These are phyloP conservation scores for Penicillium sp. DNA, from an alignment of 2,329 filamentous ascomycete species.

Conservation along the genomic window DNA sequence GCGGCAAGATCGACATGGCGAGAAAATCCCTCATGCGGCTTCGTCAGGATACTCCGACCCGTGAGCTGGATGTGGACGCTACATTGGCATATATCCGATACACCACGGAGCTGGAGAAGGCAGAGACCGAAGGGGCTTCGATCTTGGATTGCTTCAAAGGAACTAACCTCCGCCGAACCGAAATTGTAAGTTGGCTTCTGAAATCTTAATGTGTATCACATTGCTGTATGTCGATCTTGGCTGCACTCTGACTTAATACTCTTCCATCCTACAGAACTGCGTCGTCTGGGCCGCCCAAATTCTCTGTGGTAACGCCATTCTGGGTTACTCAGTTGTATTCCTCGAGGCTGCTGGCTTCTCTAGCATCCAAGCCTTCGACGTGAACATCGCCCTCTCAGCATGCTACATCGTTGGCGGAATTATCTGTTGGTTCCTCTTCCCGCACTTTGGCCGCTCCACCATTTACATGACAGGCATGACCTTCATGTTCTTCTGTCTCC, in stretches of 20 bases:
- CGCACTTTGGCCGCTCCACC: slow-evolving; percentile 43
- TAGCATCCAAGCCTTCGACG: slow-evolving; percentile 40
- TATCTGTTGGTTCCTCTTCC: slow-evolving; percentile 46
- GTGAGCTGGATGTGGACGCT: slow-evolving; percentile 4
- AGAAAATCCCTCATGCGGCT: neutral
- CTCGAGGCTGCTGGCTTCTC: slow-evolving; percentile 43
- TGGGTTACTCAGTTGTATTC: slow-evolving; percentile 24
- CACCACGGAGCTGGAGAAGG: slow-evolving; percentile 3
- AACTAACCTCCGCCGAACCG: neutral
- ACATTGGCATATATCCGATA: slow-evolving; percentile 28
- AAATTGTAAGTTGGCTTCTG: neutral
- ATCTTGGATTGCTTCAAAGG: slow-evolving; percentile 3
- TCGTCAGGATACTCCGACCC: neutral
- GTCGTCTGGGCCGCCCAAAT: neutral
- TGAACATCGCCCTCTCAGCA: slow-evolving; percentile 44
- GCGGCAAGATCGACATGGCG: neutral
- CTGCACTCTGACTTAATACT: neutral
- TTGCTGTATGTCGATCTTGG: too few relatives aligned
- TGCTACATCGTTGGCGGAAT: slow-evolving; percentile 46
- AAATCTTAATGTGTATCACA: too few relatives aligned
- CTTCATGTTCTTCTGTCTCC: slow-evolving; percentile 43
- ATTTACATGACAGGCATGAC: slow-evolving; percentile 45
- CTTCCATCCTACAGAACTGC: neutral
- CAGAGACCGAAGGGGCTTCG: neutral
- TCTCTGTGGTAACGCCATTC: neutral